Conservation (phyloP, 2,329 filamentous ascomycete genomes). For the Neofusicoccum umdonicola region DNA sequence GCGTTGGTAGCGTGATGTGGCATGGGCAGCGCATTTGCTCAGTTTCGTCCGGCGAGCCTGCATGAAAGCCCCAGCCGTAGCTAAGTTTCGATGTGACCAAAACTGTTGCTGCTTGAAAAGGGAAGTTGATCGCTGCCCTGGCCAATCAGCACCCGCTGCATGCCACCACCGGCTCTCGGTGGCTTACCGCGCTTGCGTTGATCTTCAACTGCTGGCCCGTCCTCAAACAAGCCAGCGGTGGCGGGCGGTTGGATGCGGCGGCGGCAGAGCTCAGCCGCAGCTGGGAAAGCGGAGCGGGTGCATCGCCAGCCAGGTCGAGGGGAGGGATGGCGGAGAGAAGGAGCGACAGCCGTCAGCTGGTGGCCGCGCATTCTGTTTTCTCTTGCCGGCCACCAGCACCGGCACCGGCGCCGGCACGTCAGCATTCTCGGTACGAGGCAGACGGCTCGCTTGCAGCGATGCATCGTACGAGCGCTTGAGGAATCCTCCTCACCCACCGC, state of each 20-base stretch:
- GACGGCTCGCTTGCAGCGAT: background rate
- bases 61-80: background rate
- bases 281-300: too few species aligned
- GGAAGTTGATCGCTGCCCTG: background rate
- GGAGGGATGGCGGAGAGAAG: too few species aligned
- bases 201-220: too few species aligned
- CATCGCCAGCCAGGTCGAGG: too few species aligned
- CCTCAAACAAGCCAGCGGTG: too few species aligned
- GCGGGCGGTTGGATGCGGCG: too few species aligned
- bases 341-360: background rate
- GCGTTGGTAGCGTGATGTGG: background rate
- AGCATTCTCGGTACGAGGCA: background rate
- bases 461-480: constrained; percentile 1
- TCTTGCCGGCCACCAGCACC: background rate
- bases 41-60: background rate
- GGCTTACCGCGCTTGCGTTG: too few species aligned
- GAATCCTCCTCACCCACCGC: background rate
- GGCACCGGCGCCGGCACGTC: background rate
- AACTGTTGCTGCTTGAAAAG: background rate
- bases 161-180: background rate
- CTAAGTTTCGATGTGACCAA: background rate
- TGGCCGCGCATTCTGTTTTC: background rate
- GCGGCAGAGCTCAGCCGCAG: too few species aligned
- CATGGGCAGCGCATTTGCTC: background rate
- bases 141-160: background rate